Evolutionary conservation across 345 rosid species (phyloP).

Genomic region (Cardamine chenopodiifolia): DNA sequence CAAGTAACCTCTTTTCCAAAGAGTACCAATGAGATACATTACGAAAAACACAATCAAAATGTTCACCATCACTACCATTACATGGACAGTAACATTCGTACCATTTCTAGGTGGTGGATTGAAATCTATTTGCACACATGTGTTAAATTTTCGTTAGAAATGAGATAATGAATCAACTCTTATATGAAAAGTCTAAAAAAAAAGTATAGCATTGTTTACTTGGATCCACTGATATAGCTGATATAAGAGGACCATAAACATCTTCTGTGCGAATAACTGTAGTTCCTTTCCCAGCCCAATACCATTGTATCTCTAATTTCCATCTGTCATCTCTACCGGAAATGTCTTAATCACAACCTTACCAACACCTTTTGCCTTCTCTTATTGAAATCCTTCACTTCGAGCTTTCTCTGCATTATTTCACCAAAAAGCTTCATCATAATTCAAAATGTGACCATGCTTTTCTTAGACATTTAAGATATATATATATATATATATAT

Average conservation of each 20-base stretch:
- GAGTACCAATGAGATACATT: slow-evolving; percentile 35
- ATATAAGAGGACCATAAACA: slow-evolving; percentile 61
- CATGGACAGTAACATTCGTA: not conserved
- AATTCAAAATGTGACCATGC: not conserved
- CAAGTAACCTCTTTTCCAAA: slow-evolving; percentile 44
- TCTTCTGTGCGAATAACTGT: slow-evolving; percentile 37
- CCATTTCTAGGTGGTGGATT: slow-evolving; percentile 1
- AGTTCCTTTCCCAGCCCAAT: slow-evolving; percentile 70
- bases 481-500: too few species aligned
- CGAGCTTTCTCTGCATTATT: slow-evolving; percentile 49
- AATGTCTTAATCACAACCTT: slow-evolving; percentile 39
- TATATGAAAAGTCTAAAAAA: not conserved
- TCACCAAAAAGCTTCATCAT: not conserved
- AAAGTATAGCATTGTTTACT: slow-evolving; percentile 21
- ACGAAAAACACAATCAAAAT: not conserved
- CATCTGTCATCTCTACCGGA: slow-evolving; percentile 22
- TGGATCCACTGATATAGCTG: slow-evolving; percentile 51
- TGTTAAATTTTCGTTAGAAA: not conserved
- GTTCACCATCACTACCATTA: not conserved
- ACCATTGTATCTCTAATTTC: slow-evolving; percentile 50
- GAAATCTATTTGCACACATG: slow-evolving; percentile 4
- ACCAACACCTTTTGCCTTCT: slow-evolving; percentile 55
- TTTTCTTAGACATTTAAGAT: not conserved
- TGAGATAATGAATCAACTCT: not conserved
- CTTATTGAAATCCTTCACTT: slow-evolving; percentile 52